phyloP scores from a whole-genome alignment of 441 rosid genomes.

The Cnidoscolus chayamansa region DNA sequence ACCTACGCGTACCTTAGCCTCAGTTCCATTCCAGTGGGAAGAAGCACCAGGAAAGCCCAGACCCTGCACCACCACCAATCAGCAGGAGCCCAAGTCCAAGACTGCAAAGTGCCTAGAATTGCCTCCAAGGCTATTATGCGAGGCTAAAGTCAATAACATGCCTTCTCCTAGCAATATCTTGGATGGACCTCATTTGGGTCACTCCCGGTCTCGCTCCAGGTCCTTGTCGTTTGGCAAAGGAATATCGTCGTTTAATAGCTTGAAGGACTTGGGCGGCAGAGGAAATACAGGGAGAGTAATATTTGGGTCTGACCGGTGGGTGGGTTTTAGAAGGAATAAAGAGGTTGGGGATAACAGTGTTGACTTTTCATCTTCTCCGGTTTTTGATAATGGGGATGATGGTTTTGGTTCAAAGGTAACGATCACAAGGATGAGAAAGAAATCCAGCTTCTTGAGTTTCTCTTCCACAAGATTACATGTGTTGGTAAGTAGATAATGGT shows the following conservation, averaged over 20 bases:
- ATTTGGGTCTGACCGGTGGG: constrained; percentile 48
- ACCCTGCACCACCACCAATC: constrained; percentile 5
- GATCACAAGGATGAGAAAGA: constrained; percentile 38
- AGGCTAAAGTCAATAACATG: constrained; percentile 24
- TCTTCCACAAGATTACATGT: constrained; percentile 49
- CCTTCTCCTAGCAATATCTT: constrained; percentile 58
- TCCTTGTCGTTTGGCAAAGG: constrained; percentile 35
- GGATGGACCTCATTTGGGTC: constrained; percentile 40
- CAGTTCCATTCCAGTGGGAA: constrained; percentile 84
- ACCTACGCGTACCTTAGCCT: constrained; percentile 45
- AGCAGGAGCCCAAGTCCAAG: constrained; percentile 17
- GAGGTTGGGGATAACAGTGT: constrained; percentile 21
- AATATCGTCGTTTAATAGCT: constrained; percentile 21
- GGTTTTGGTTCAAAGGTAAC: constrained; percentile 29
- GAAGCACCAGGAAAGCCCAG: constrained; percentile 88
- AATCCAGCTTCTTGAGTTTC: constrained; percentile 32
- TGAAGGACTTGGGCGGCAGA: constrained; percentile 28
- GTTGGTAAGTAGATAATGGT: constrained; percentile 38
- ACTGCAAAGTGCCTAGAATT: constrained; percentile 45
- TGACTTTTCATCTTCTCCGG: constrained; percentile 21
- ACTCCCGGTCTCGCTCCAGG: constrained; percentile 30
- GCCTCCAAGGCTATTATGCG: constrained; percentile 50
- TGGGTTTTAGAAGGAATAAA: constrained; percentile 32
- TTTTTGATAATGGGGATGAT: constrained; percentile 5
- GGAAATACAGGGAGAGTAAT: constrained; percentile 28